A percentile compares a stretch with the other conserved stretches of the same genome.
These are phyloP conservation scores for Neurospora sp. DNA, from an alignment of 495 filamentous ascomycete genomes.

Conservation along the genomic window DNA sequence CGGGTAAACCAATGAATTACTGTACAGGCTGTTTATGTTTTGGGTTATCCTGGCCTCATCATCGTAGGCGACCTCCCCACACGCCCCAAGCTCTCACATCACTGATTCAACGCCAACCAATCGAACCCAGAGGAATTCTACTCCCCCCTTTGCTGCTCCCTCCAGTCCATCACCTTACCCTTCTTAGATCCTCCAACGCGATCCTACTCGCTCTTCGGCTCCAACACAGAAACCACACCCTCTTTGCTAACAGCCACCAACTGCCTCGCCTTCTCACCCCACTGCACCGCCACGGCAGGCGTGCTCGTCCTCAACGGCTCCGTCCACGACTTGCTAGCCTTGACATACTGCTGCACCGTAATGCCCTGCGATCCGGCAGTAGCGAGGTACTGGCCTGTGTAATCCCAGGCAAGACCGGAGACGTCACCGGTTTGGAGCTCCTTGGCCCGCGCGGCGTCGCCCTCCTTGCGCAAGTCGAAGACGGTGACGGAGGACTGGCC, in stretches of 20 bases:
- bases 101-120: not conserved
- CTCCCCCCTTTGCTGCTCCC: not conserved
- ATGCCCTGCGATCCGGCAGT: conserved; percentile 71
- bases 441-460: conserved; percentile 65
- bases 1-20: not conserved
- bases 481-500: conserved; percentile 67
- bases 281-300: conserved; percentile 59
- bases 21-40: not conserved
- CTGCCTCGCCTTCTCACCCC: conserved; percentile 65
- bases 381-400: conserved; percentile 86
- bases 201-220: conserved; percentile 15
- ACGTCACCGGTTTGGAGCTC: conserved; percentile 70
- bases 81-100: not conserved
- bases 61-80: too few species aligned
- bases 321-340: conserved; percentile 75
- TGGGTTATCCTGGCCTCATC: not conserved
- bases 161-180: not conserved
- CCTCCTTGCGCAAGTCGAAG: conserved; percentile 82
- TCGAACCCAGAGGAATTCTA: not conserved
- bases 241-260: conserved; percentile 63
- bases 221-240: conserved; percentile 61
- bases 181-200: not conserved
- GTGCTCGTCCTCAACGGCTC: conserved; percentile 71
- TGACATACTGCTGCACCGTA: conserved; percentile 78
- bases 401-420: conserved; percentile 77